These are phyloP conservation scores for Saturnispora sanitii DNA, from an alignment of 805 yeast genomes.

Conservation along the genomic window DNA sequence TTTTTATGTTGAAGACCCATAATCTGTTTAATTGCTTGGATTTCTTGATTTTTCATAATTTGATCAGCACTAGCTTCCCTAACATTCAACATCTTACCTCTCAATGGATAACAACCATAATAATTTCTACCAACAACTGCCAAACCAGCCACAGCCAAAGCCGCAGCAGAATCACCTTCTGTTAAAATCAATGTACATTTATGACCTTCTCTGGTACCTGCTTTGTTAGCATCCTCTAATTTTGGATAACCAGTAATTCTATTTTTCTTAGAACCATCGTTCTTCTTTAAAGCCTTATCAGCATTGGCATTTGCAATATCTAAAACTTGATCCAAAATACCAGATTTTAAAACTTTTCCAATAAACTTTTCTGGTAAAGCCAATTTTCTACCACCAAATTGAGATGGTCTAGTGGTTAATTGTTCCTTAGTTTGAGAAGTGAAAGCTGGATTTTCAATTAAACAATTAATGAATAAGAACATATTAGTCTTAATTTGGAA, in stretches of 20 bases:
- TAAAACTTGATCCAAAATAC: conserved; percentile 61
- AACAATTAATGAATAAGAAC: conserved; percentile 84
- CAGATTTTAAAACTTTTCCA: conserved; percentile 59
- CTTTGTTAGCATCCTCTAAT: conserved; percentile 90
- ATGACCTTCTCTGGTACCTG: conserved; percentile 87
- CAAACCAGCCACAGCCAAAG: conserved; percentile 86
- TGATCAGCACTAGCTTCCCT: conserved; percentile 97
- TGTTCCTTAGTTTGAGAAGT: conserved; percentile 97
- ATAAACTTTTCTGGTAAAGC: conserved; percentile 72
- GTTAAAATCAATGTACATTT: conserved; percentile 90
- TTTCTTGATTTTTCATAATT: conserved; percentile 84
- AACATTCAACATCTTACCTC: conserved; percentile 92
- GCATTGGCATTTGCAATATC: conserved; percentile 85
- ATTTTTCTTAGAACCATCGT: conserved; percentile 76
- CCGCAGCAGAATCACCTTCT: conserved; percentile 94
- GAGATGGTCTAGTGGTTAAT: conserved; percentile 76
- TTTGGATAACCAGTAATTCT: conserved; percentile 85
- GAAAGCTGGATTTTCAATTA: conserved; percentile 93
- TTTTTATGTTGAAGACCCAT: conserved; percentile 93
- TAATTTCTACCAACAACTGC: conserved; percentile 92
- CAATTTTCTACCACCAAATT: conserved; percentile 77
- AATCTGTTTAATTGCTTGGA: conserved; percentile 89
- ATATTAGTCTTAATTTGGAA: conserved; percentile 83
- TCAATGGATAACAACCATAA: conserved; percentile 89
- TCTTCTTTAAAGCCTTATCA: conserved; percentile 74